Percentiles rank a stretch among this genome's conserved stretches.
Evolutionary conservation across 1,284 basidiomycete species (phyloP).

Genomic region (Ustilago curta): DNA sequence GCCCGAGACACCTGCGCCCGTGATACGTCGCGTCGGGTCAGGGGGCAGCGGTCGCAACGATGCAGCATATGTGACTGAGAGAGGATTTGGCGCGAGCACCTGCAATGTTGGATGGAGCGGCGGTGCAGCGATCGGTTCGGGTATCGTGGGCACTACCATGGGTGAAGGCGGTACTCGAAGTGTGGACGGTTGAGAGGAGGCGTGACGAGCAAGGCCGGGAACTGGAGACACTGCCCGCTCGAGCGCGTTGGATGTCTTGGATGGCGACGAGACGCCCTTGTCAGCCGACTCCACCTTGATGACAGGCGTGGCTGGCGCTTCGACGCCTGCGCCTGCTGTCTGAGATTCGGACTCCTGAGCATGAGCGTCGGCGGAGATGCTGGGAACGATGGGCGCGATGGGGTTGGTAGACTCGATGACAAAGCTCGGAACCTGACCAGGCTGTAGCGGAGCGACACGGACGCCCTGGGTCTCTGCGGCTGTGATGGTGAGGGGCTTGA

Average conservation of each 20-base stretch:
- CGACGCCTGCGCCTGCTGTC: not conserved
- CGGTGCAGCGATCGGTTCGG: slow-evolving; percentile 27
- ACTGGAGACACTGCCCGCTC: slow-evolving; percentile 41
- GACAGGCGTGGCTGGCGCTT: slow-evolving; percentile 7
- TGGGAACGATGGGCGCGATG: slow-evolving; percentile 19
- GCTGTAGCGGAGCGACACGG: slow-evolving; percentile 44
- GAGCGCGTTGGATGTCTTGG: slow-evolving; percentile 19
- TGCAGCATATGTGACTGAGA: slow-evolving; percentile 67
- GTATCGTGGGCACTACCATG: slow-evolving; percentile 24
- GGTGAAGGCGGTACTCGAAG: slow-evolving; percentile 46
- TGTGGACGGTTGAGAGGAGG: slow-evolving; percentile 22
- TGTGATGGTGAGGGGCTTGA: slow-evolving; percentile 45
- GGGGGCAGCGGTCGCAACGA: slow-evolving; percentile 65
- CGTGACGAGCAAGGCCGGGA: slow-evolving; percentile 34
- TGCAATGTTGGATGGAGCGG: slow-evolving; percentile 62
- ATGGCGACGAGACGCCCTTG: slow-evolving; percentile 19
- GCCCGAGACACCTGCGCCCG: slow-evolving; percentile 61
- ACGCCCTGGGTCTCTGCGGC: slow-evolving; percentile 43
- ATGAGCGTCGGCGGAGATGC: not conserved
- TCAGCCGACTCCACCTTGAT: slow-evolving; percentile 24
- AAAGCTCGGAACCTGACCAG: slow-evolving; percentile 50
- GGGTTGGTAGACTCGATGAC: slow-evolving; percentile 41
- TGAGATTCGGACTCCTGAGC: not conserved
- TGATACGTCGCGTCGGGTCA: slow-evolving; percentile 64
- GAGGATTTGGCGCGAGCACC: slow-evolving; percentile 63